Evolutionary conservation across 2,329 filamentous ascomycete genomes (phyloP), one percentile per base, ranked within the genome.

Genomic region (Aspergillus oerlinghausenensis): DNA sequence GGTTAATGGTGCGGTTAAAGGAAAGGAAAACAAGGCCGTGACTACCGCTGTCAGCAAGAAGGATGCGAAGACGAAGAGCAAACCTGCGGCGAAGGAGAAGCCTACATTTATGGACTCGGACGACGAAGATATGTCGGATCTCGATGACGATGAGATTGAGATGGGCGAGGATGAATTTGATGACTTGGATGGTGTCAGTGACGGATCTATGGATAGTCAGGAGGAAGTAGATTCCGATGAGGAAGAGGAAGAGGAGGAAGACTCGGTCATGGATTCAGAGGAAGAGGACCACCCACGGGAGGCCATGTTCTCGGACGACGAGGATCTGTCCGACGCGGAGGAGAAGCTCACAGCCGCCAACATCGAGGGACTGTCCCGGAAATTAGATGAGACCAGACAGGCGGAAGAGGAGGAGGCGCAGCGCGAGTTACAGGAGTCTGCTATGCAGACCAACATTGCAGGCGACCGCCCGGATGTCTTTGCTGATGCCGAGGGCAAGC

Each of bases 341-440:
- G 92, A 97, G 76, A 88, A 87, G 72, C 82, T 99, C 64, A 99
- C 91, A 52, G 92, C 92, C 1, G 94, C 94, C 60, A 99, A 99
- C 74, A 97, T 99, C 61, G 94, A 88, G 67, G 94, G 94, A 57
- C 79, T 99, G 55, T 92, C 93, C 55, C 83, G 86, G 65, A 93
- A 92, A 73, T 77, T 99, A 56, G 93, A 99, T 71, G 80, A 84
- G 67, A 80, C 94, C 70, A 80, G 84, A 69, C 88, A 89, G 48
- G 82, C 88, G 58, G 90, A 96, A 61, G 90, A 88, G 19, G 91
- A 87, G 25, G 90, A 92, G 60, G 91, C 90, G 25, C 86, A 92
- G 65, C 88, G 88, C 35, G 94, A 99, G 73, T 77, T 97, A 70
- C 85, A 92, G 70, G 90, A 97, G 63, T 86, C 84, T 48, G 89